Evolutionary conservation across 345 rosid species (phyloP), one percentile per base, ranked within the genome.

Genomic region (Citrus maxima): DNA sequence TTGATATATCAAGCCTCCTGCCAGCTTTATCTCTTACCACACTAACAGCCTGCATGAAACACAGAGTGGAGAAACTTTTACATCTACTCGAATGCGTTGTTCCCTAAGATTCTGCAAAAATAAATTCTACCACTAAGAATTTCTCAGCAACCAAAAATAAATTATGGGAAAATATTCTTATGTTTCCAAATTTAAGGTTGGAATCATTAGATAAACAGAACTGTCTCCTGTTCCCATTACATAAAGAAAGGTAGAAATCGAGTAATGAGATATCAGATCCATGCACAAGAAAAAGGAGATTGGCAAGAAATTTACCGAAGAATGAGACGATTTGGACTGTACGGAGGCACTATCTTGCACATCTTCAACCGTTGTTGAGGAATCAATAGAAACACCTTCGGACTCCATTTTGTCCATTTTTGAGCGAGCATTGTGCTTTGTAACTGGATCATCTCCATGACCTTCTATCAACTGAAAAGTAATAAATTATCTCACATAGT

Each of bases 381-480:
- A 84, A 30, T 75, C 76, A 55, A 78, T 63, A 60, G 81, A 72
- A 65, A 56, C 56, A 61, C 72, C 77, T n/a, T 84, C 80, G 1
- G 59, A 74, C 65, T 75, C 80, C 72, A 56, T 67, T 62, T 67
- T 70, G 67, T 84, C 87, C 28, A 21, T 46, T 61, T 77, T 55
- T 58, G 81, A 46, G 40, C 56, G 77, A 67, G 58, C 58, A 46
- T 72, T 72, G 18, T 38, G 80, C 40, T 68, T 77, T 7, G 59
- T 75, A 54, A 54, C 75, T 16, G 87, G 66, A 81, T 74, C 78
- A 67, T 84, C 82, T 10, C 66, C 73, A 67, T 58, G 46, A 32
- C 82, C 85, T 79, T 85, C 87, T 63, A 86, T 78, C 82, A 85
- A 80, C 89, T 88, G 88, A 78, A 84, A 54, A 75, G 73, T 55